Evolutionary conservation across 176 grass and related monocot species (phyloP).

Genomic region (Poa pratensis): DNA sequence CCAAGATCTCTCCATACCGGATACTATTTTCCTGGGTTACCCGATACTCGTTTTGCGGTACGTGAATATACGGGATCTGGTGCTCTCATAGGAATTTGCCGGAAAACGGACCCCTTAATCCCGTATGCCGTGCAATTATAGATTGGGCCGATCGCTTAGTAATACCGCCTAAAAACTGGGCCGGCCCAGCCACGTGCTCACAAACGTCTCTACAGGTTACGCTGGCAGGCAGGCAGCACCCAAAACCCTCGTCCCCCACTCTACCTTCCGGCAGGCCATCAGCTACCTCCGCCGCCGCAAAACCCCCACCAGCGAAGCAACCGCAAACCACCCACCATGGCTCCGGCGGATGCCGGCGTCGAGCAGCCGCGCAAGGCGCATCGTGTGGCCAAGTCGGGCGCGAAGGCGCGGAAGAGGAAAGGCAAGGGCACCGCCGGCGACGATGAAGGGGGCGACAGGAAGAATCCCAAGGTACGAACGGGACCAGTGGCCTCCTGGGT

Average conservation of each 20-base stretch:
- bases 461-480: constrained; percentile 80
- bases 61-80: too few species aligned
- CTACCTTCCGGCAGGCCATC: background rate
- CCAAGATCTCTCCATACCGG: too few species aligned
- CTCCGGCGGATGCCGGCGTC: constrained; percentile 37
- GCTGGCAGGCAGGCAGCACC: background rate
- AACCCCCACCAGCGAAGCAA: background rate
- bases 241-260: constrained; percentile 36
- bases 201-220: background rate
- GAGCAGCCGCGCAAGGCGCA: constrained; percentile 86
- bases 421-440: constrained; percentile 52
- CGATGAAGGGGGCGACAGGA: constrained; percentile 53
- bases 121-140: too few species aligned
- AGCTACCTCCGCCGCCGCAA: constrained; percentile 26
- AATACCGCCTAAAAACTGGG: background rate
- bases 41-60: too few species aligned
- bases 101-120: too few species aligned
- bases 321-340: constrained; percentile 42
- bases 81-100: too few species aligned
- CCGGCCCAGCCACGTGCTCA: background rate
- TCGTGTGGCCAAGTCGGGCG: constrained; percentile 71
- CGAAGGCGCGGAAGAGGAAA: constrained; percentile 72
- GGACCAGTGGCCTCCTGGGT: background rate
- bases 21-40: too few species aligned
- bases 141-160: too few species aligned